Base-by-base conservation (phyloP, 371 early-diverging fungal species). In the Lichtheimia ramosa region DNA sequence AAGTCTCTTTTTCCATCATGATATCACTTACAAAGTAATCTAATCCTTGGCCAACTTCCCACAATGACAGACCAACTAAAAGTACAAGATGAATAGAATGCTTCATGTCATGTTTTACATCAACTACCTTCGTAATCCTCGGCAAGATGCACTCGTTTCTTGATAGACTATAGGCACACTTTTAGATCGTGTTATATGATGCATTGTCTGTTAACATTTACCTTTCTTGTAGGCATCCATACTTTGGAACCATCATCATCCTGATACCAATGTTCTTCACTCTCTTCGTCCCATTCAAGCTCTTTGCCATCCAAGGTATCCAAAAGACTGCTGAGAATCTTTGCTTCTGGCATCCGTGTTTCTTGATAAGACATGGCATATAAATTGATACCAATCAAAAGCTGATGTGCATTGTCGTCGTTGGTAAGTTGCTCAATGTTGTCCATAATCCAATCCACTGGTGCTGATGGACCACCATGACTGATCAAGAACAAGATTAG, bases 31-130 rank as follows among this genome's bases (percentile, higher is more conserved):
- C 80, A 70, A 81, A 87, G 58, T 80, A 83, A 70, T 87, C 88
- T 48, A 87, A 64, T 0, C 88, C 88, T 64, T 87, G 88, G 2
- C 88, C 88, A 48, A 87, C 73, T 68, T 87, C 88, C 86, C 88
- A 88, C n/a, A 88, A 34, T 8, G 82, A 70, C 5, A 88, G 28
- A 4, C 88, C 86, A 16, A 79, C 79, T 77, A 59, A 42, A 21
- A 21, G 15, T 18, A 6, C 16, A 6, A 58, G 2, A 56, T 15
- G 2, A 27, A 8, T 49, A n/a, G 25, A 24, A 10, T 51, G 18
- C 8, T 18, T 0, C 28, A 40, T 39, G 13, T 16, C 13, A n/a
- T 53, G 12, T 14, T 43, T 60, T 5, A 12, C 43, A 46, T 16
- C n/a, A n/a, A n/a, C 52, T 69, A 76, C 77, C 75, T 18, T 75